Percentiles rank a stretch among this genome's conserved stretches.
Evolutionary conservation across 2,329 filamentous ascomycete species (phyloP).

Genomic region (Nemania abortiva): DNA sequence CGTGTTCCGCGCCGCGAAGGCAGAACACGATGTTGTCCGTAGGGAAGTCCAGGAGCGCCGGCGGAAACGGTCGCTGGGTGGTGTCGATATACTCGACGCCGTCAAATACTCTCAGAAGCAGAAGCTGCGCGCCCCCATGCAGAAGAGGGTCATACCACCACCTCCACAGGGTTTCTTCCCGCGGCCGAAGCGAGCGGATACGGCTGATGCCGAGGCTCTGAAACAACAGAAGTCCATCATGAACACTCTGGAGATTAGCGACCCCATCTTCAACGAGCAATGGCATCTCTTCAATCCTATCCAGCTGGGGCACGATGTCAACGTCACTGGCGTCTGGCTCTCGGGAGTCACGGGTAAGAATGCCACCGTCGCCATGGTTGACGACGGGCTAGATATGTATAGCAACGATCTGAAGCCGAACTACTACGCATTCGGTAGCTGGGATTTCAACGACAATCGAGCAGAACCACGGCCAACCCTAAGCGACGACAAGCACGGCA

Average conservation of each 20-base stretch:
- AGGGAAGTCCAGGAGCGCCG: constrained; percentile 65
- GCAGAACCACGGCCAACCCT: constrained; percentile 85
- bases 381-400: constrained; percentile 96
- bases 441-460: constrained; percentile 91
- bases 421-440: constrained; percentile 92
- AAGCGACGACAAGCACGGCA: constrained; percentile 89
- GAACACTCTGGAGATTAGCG: constrained; percentile 76
- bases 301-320: constrained; percentile 89
- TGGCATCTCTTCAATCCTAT: constrained; percentile 94
- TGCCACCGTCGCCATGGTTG: constrained; percentile 91
- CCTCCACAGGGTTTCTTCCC: constrained; percentile 49
- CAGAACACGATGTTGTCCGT: constrained; percentile 69
- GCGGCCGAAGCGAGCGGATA: constrained; percentile 43
- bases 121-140: constrained; percentile 61
- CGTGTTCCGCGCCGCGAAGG: constrained; percentile 81
- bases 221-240: constrained; percentile 71
- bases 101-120: constrained; percentile 86
- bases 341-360: constrained; percentile 91
- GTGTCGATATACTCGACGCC: constrained; percentile 73
- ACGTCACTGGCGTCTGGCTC: constrained; percentile 94
- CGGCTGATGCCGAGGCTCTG: constrained; percentile 59
- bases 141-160: constrained; percentile 64
- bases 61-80: constrained; percentile 69
- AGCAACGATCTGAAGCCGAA: constrained; percentile 93
- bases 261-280: constrained; percentile 93